Conservation (phyloP, 495 filamentous ascomycete species). For the Geoglossum glabrum region DNA sequence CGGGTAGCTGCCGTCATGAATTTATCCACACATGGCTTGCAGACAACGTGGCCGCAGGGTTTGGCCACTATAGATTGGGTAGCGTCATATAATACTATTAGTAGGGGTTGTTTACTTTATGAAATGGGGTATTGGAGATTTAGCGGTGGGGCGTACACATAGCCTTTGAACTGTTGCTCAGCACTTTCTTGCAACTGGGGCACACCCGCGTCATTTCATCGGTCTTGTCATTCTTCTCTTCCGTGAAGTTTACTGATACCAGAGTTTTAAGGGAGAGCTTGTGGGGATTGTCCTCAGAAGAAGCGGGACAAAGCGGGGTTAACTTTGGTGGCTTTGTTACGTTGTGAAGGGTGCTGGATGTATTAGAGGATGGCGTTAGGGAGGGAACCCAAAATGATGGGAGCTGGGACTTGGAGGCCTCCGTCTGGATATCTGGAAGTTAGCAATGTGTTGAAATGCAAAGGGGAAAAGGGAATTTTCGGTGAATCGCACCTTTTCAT, state of each 20-base stretch:
- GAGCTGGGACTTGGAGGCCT: constrained; percentile 47
- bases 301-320: constrained; percentile 63
- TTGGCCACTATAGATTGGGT: constrained; percentile 39
- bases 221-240: constrained; percentile 40
- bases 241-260: constrained; percentile 59
- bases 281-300: constrained; percentile 48
- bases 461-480: neutral
- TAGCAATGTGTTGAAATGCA: neutral
- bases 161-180: constrained; percentile 69
- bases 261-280: constrained; percentile 66
- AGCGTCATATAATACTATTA: no score
- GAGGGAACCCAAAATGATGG: constrained; percentile 92
- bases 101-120: neutral
- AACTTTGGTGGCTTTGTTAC: constrained; percentile 45
- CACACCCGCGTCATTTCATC: constrained; percentile 42
- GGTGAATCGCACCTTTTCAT: constrained; percentile 43
- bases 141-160: constrained; percentile 26
- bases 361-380: constrained; percentile 43
- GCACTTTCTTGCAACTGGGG: constrained; percentile 69
- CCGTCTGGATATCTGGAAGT: neutral
- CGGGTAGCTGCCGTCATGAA: constrained; percentile 66
- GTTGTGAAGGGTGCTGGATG: constrained; percentile 23
- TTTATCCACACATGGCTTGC: constrained; percentile 68
- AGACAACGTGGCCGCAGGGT: constrained; percentile 87
- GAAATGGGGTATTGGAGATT: neutral